Percentiles rank a stretch among this genome's conserved stretches.
These are phyloP conservation scores for Miscanthus lutarioriparius DNA, from an alignment of 176 grass and related monocot genomes.

Conservation along the genomic window DNA sequence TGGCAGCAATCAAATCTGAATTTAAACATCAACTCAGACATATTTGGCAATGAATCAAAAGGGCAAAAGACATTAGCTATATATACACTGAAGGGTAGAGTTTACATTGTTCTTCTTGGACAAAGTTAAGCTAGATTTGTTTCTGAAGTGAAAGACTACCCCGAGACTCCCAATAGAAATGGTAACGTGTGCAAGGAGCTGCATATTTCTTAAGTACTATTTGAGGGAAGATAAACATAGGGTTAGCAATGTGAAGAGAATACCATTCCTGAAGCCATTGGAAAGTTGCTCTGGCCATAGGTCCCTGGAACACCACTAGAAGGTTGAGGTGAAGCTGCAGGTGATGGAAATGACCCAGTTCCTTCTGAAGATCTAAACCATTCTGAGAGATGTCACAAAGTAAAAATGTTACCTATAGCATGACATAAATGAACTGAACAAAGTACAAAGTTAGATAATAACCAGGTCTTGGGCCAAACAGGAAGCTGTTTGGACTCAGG, in stretches of 20 bases:
- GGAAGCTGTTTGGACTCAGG: constrained; percentile 64
- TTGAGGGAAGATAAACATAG: constrained; percentile 26
- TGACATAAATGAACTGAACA: constrained; percentile 22
- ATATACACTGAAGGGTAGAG: neutral
- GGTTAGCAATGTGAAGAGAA: constrained; percentile 35
- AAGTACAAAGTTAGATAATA: constrained; percentile 58
- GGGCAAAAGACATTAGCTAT: neutral
- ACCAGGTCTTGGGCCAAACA: constrained; percentile 72
- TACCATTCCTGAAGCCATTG: constrained; percentile 66
- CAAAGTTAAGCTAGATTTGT: neutral
- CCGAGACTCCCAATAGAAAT: neutral
- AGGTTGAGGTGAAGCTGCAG: constrained; percentile 71
- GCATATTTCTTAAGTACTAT: constrained; percentile 3
- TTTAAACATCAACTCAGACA: constrained; percentile 14
- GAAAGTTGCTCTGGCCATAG: constrained; percentile 70
- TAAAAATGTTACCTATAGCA: constrained; percentile 19
- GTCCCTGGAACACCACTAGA: constrained; percentile 46
- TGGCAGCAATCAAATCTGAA: neutral
- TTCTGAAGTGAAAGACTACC: constrained; percentile 8
- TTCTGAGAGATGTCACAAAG: constrained; percentile 60
- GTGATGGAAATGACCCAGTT: constrained; percentile 65
- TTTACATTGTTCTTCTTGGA: constrained; percentile 4
- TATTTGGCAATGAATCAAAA: neutral
- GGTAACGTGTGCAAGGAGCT: constrained; percentile 6
- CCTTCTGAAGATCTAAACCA: constrained; percentile 78